These are phyloP conservation scores for Pseudogymnoascus sp. DNA, from an alignment of 2,329 filamentous ascomycete species.

Conservation along the genomic window DNA sequence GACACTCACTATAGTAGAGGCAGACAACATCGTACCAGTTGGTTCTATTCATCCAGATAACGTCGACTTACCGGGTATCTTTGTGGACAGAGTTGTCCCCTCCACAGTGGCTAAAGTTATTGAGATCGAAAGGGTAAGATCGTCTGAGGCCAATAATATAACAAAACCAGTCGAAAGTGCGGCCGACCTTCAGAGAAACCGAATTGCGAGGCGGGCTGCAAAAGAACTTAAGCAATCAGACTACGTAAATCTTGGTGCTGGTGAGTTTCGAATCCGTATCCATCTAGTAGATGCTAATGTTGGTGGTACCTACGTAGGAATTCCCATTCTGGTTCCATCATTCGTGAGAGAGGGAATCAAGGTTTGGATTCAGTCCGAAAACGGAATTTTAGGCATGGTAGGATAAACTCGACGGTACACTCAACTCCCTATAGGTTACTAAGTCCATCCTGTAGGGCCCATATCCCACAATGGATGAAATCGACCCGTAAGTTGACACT, in stretches of 20 bases:
- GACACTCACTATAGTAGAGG: conserved; percentile 70
- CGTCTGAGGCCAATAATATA: no score
- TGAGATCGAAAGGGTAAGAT: no score
- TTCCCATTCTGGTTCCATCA: conserved; percentile 75
- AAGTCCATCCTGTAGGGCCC: no score
- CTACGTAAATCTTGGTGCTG: conserved; percentile 74
- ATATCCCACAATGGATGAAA: conserved; percentile 63
- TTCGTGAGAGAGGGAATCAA: conserved; percentile 60
- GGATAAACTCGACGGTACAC: no score
- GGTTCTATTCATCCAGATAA: conserved; percentile 66
- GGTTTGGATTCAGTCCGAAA: conserved; percentile 81
- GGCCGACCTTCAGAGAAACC: conserved; percentile 47
- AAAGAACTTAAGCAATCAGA: conserved; percentile 70
- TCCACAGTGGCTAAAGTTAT: conserved; percentile 63
- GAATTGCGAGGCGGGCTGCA: conserved; percentile 69
- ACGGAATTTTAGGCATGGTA: conserved; percentile 79
- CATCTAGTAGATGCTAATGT: no score
- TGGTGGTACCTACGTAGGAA: no score
- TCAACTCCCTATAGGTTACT: no score
- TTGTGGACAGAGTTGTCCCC: conserved; percentile 71
- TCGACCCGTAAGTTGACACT: no score
- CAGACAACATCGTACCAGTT: conserved; percentile 70
- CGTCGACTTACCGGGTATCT: conserved; percentile 75
- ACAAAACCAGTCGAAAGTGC: conserved; percentile 38
- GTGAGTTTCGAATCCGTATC: no score